Percentiles rank a stretch among this genome's conserved stretches.
Evolutionary conservation across 768 basidiomycete genomes (phyloP).

Genomic region (Exsudoporus frostii): DNA sequence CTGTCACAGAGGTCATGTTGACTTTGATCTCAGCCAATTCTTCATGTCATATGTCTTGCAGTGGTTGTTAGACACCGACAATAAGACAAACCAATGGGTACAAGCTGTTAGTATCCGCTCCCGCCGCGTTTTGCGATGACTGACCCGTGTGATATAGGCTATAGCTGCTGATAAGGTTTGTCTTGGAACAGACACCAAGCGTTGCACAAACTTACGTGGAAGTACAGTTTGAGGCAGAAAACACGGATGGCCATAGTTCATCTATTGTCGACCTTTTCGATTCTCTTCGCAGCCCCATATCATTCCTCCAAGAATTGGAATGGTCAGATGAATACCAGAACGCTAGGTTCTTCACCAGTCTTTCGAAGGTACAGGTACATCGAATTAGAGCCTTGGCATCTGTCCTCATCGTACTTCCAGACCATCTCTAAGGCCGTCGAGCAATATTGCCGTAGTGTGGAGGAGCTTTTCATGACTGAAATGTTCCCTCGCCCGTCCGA

Average conservation of each 20-base stretch:
- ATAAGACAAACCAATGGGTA: conserved; percentile 92
- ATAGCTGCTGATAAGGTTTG: conserved; percentile 78
- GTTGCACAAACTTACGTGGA: conserved; percentile 1
- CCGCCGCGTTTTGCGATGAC: neutral
- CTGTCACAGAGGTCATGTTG: conserved; percentile 45
- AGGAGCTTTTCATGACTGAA: conserved; percentile 88
- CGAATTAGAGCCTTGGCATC: neutral
- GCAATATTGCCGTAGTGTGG: conserved; percentile 85
- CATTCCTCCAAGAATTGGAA: conserved; percentile 82
- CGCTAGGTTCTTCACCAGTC: conserved; percentile 83
- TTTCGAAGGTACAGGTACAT: conserved; percentile 69
- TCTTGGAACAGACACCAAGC: neutral
- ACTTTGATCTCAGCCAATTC: conserved; percentile 70
- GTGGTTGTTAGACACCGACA: conserved; percentile 88
- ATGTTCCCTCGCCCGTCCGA: conserved; percentile 87
- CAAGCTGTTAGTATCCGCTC: conserved; percentile 62
- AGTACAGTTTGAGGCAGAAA: conserved; percentile 73
- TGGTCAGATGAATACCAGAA: conserved; percentile 92
- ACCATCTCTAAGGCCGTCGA: conserved; percentile 90
- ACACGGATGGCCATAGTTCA: conserved; percentile 84
- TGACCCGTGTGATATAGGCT: conserved; percentile 46
- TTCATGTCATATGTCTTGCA: conserved; percentile 87
- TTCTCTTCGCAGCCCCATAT: conserved; percentile 85
- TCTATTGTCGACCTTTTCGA: conserved; percentile 97
- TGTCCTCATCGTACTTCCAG: conserved; percentile 37